Conservation (phyloP, 305 asterid genomes). For the Fraxinus xanthoxyloides region DNA sequence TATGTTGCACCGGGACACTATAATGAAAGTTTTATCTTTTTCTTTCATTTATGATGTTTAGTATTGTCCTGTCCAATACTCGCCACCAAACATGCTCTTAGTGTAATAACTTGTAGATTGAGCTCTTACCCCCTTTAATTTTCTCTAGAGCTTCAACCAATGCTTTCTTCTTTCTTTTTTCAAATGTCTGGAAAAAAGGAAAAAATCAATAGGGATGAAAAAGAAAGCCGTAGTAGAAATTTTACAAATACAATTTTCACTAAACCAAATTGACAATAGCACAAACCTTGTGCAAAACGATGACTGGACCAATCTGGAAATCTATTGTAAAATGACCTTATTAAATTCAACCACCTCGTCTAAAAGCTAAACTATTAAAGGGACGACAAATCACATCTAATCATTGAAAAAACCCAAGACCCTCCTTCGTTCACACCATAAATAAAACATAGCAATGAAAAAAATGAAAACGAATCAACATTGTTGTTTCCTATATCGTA, state of each 20-base stretch:
- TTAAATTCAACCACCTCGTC: background rate
- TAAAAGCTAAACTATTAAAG: background rate
- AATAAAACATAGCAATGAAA: background rate
- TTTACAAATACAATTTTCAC: background rate
- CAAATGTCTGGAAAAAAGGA: constrained; percentile 61
- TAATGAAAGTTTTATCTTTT: background rate
- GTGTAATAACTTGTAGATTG: background rate
- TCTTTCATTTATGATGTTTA: background rate
- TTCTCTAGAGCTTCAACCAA: constrained; percentile 93
- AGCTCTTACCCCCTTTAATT: constrained; percentile 74
- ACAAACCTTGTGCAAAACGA: background rate
- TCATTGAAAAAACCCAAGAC: background rate
- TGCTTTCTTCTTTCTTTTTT: constrained; percentile 54
- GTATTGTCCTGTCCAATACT: background rate
- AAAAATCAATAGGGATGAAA: background rate
- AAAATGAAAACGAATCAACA: background rate
- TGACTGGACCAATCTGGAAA: background rate
- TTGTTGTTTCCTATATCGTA: background rate
- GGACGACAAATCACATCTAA: background rate
- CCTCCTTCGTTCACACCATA: background rate
- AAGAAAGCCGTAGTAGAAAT: background rate
- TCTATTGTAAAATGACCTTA: background rate
- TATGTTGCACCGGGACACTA: background rate
- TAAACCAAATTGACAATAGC: background rate
- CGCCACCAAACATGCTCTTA: background rate